phyloP scores from a whole-genome alignment of 2,329 filamentous ascomycete genomes.

The Aspergillus nomiae region DNA sequence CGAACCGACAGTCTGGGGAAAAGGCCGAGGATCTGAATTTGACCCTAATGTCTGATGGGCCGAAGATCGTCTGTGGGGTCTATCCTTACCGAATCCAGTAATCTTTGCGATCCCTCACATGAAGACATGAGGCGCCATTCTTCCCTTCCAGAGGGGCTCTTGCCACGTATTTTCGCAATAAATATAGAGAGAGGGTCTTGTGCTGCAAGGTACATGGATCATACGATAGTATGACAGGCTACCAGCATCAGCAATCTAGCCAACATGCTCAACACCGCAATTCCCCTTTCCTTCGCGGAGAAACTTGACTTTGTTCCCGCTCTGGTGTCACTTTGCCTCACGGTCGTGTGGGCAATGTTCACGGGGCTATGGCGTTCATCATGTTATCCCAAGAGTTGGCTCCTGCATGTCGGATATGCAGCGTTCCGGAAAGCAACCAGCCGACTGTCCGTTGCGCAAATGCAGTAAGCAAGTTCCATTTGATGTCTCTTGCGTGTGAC shows the following conservation, averaged over 20 bases:
- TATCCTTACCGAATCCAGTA: constrained; percentile 20
- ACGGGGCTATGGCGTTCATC: constrained; percentile 31
- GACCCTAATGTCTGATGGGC: background rate
- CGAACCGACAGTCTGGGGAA: constrained; percentile 2
- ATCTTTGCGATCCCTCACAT: constrained; percentile 19
- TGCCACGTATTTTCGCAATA: background rate
- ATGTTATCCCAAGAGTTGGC: constrained; percentile 31
- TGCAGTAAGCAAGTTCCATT: constrained; percentile 28
- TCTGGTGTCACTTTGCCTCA: constrained; percentile 27
- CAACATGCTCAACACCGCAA: constrained; percentile 21
- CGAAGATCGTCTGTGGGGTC: background rate
- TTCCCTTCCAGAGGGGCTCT: background rate
- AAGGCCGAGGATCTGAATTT: background rate
- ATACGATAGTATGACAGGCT: background rate
- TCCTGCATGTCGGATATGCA: constrained; percentile 39
- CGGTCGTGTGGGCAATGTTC: constrained; percentile 31
- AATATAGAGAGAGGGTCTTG: background rate
- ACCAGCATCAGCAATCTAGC: background rate
- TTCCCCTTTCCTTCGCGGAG: constrained; percentile 30
- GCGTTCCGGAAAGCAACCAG: constrained; percentile 33
- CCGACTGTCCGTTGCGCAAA: constrained; percentile 29
- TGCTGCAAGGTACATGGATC: background rate
- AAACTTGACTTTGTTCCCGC: constrained; percentile 39
- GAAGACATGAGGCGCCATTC: background rate
- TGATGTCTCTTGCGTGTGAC: no score